Evolutionary conservation across 2,329 filamentous ascomycete species (phyloP).

Genomic region (Tricladium varicosporioides): DNA sequence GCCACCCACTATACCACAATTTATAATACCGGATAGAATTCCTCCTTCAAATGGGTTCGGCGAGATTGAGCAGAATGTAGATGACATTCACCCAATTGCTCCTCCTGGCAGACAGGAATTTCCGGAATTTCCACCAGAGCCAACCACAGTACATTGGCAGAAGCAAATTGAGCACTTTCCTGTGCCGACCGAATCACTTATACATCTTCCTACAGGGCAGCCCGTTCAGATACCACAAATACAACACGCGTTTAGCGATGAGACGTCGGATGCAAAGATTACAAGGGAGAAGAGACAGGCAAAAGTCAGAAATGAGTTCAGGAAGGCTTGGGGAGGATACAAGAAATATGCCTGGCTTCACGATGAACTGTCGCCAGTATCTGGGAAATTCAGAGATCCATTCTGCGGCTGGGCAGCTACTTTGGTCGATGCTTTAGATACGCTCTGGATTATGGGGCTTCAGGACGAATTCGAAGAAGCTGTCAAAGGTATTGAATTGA

Average conservation of each 20-base stretch:
- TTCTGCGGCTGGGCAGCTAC: constrained; percentile 94
- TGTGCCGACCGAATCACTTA: constrained; percentile 66
- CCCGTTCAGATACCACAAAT: constrained; percentile 72
- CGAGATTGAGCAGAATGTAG: constrained; percentile 15
- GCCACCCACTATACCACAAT: constrained; percentile 19
- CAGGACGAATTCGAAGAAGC: constrained; percentile 78
- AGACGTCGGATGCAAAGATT: constrained; percentile 57
- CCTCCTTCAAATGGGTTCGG: constrained; percentile 11
- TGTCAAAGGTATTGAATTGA: constrained; percentile 63
- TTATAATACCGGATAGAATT: constrained; percentile 28
- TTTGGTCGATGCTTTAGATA: constrained; percentile 78
- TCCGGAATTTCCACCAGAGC: constrained; percentile 12
- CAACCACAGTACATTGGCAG: constrained; percentile 62
- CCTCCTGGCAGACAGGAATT: constrained; percentile 30
- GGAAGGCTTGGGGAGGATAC: constrained; percentile 81
- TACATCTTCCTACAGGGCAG: constrained; percentile 69
- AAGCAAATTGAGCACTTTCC: constrained; percentile 77
- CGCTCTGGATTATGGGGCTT: constrained; percentile 83
- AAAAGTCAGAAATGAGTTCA: constrained; percentile 70
- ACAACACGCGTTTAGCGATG: constrained; percentile 69
- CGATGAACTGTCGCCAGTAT: constrained; percentile 79
- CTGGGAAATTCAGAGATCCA: constrained; percentile 66
- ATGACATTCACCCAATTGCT: constrained; percentile 27
- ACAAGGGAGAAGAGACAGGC: constrained; percentile 63
- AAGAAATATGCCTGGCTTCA: constrained; percentile 76